Conservation (phyloP, 2,329 filamentous ascomycete species). For the Colletotrichum sp. region DNA sequence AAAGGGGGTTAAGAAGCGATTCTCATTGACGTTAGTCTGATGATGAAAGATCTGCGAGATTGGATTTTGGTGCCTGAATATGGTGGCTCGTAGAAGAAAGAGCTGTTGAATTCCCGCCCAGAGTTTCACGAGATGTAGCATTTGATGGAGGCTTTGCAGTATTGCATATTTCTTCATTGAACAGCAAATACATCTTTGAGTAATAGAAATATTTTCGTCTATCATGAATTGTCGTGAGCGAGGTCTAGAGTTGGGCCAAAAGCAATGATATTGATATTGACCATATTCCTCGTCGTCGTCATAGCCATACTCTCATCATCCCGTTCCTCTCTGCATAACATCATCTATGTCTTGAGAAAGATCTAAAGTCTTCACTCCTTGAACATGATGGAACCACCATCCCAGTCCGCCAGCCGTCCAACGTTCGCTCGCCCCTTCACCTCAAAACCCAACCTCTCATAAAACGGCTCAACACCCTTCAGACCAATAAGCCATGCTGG, state of each 20-base stretch:
- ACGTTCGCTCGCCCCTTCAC: constrained; percentile 40
- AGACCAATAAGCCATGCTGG: constrained; percentile 38
- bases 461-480: constrained; percentile 34
- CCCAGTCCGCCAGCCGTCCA: constrained; percentile 38
- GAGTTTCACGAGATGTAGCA: not conserved
- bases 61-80: rapidly evolving
- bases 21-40: not conserved
- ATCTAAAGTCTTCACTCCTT: constrained; percentile 29
- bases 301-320: not conserved
- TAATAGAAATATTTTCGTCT: not conserved
- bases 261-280: not conserved
- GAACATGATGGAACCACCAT: constrained; percentile 42
- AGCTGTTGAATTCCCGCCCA: rapidly evolving
- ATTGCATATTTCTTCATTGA: not conserved
- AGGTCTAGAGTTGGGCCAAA: not conserved
- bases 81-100: not conserved
- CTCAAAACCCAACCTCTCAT: constrained; percentile 36
- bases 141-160: not conserved
- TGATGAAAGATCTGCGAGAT: not conserved
- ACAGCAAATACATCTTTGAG: not conserved
- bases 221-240: not conserved
- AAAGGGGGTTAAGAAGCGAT: no score
- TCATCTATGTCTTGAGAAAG: not conserved
- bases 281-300: rapidly evolving
- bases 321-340: not conserved